These are phyloP conservation scores for Cutaneotrichosporon cyanovorans DNA, from an alignment of 1,284 basidiomycete species.

Conservation along the genomic window DNA sequence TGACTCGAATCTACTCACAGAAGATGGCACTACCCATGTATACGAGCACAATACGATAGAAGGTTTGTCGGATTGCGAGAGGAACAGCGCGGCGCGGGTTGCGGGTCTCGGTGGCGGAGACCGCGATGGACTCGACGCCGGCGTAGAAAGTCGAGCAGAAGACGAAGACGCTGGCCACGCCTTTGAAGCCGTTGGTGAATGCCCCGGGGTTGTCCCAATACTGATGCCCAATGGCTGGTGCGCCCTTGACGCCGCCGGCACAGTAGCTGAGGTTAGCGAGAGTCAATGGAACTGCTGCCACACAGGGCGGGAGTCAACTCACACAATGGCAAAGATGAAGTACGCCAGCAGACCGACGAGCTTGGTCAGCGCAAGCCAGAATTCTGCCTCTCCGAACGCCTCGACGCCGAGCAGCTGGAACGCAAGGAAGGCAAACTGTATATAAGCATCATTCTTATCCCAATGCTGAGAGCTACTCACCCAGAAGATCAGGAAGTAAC, in stretches of 20 bases:
- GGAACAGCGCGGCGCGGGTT: constrained; percentile 69
- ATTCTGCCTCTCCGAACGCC: constrained; percentile 23
- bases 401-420: constrained; percentile 28
- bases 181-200: constrained; percentile 37
- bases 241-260: constrained; percentile 48
- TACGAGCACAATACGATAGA: constrained; percentile 63
- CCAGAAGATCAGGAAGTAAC: constrained; percentile 21
- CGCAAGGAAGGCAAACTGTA: constrained; percentile 22
- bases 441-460: constrained; percentile 31
- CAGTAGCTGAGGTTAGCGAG: constrained; percentile 37
- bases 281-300: not conserved
- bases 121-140: constrained; percentile 43
- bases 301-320: constrained; percentile 46
- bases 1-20: too few relatives aligned
- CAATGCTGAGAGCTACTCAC: constrained; percentile 5
- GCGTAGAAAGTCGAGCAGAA: constrained; percentile 20
- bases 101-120: constrained; percentile 47
- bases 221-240: constrained; percentile 43
- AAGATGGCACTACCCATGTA: constrained; percentile 58
- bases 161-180: constrained; percentile 15
- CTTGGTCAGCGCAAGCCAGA: constrained; percentile 21
- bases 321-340: constrained; percentile 57
- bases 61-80: constrained; percentile 67
- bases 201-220: constrained; percentile 49
- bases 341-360: constrained; percentile 23